A percentile compares a stretch with the other conserved stretches of the same genome.
Evolutionary conservation across 2,329 filamentous ascomycete genomes (phyloP).

Genomic region (Phialocephala sp.): DNA sequence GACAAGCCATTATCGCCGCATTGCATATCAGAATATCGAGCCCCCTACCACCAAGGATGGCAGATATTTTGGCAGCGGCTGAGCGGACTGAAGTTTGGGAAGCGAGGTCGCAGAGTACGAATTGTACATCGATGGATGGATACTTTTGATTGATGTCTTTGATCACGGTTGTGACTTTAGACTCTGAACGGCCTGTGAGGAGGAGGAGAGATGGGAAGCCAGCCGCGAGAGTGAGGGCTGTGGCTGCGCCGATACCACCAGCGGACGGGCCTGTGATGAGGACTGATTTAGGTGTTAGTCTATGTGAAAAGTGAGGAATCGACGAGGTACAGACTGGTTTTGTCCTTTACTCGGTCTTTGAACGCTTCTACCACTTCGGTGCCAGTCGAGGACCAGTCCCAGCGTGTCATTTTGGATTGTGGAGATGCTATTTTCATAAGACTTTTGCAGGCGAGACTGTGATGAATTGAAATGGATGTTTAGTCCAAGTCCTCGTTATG

Average conservation of each 20-base stretch:
- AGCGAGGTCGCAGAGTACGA: constrained; percentile 44
- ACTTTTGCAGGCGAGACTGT: not conserved
- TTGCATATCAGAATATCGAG: constrained; percentile 53
- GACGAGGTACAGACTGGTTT: constrained; percentile 20
- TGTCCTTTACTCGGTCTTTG: constrained; percentile 23
- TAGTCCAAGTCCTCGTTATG: not conserved
- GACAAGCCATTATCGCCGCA: constrained; percentile 36
- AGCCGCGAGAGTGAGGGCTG: constrained; percentile 30
- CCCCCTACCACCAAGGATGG: constrained; percentile 32
- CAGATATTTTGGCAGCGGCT: constrained; percentile 46
- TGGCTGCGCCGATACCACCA: constrained; percentile 27
- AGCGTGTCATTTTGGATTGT: constrained; percentile 15
- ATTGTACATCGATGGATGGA: constrained; percentile 16
- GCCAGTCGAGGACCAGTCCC: constrained; percentile 16
- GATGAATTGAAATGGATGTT: not conserved
- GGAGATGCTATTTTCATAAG: not conserved
- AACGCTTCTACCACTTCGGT: constrained; percentile 27
- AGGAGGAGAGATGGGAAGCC: constrained; percentile 29
- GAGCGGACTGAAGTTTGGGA: constrained; percentile 48
- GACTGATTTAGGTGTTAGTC: constrained; percentile 27
- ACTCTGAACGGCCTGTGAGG: constrained; percentile 23
- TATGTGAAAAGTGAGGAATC: too few species aligned
- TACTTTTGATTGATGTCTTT: constrained; percentile 14
- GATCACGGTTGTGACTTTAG: constrained; percentile 27
- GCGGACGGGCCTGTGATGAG: constrained; percentile 27